Evolutionary conservation across 2,329 filamentous ascomycete genomes (phyloP), one percentile per base, ranked within the genome.

Genomic region (Trichoderma breve): DNA sequence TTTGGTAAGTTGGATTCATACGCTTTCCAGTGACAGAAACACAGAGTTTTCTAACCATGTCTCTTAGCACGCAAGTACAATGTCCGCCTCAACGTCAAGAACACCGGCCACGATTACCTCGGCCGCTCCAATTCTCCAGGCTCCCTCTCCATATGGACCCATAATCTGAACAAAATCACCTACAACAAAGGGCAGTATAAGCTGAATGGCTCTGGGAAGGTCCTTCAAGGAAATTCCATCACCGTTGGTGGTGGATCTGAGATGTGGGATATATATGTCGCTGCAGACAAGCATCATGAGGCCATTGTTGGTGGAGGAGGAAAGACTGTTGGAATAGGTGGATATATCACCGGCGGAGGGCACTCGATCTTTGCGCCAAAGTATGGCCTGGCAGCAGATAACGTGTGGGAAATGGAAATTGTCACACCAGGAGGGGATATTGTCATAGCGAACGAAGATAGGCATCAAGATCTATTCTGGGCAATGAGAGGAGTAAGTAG

Each of bases 401-500:
- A 91, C 55, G 86, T 89, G 2, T 78, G 92, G 4, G 83, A 90
- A 74, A 84, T 87, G 79, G 84, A 89, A 34, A 80, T 90, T 0
- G 85, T 92, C 1, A 87, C 86, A 0, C 85, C 86, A 0, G 75
- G 76, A 4, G 89, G 89, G 0, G 77, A 84, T 7, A 81, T 87
- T 6, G 55, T 90, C 2, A 83, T 81, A 0, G 83, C 86, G 1
- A 89, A 87, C 62, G 85, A 86, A 51, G 83, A 85, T 12, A 81
- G 86, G 51, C 83, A 91, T 70, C 71, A 80, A 0, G 89, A 91
- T 69, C 79, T 92, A 0, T 91, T 90, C 77, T 92, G 89, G 90
- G 90, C 90, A 0, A 82, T 91, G 73, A 81, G 86, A 72, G 89
- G 89, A 9, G 84, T 88, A 79, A 79, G 84, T 81, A 0, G 9